Conservation (phyloP, 148 eudicot genomes). For the Spergularia marina region DNA sequence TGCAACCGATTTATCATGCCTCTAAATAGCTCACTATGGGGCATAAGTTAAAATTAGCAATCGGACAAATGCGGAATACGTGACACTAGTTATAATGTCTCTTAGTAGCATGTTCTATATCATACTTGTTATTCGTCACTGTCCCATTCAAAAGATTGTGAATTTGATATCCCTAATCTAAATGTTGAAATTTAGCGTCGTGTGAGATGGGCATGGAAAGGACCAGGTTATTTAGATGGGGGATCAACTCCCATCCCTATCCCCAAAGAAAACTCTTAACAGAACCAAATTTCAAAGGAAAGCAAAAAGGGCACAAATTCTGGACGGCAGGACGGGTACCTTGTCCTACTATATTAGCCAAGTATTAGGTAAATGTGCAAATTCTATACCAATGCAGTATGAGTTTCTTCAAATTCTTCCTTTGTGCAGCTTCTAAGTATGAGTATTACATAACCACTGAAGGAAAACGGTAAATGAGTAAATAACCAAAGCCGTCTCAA, state of each 20-base stretch:
- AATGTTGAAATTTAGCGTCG: neutral
- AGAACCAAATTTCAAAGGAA: neutral
- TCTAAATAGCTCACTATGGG: no score
- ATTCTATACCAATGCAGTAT: no score
- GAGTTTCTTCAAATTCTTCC: no score
- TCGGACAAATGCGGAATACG: neutral
- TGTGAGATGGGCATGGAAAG: slow-evolving; percentile 11
- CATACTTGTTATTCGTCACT: slow-evolving; percentile 1
- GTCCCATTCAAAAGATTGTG: slow-evolving; percentile 6
- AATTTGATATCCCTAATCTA: neutral
- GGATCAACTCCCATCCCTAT: slow-evolving; percentile 19
- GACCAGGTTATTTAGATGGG: slow-evolving; percentile 15
- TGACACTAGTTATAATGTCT: neutral
- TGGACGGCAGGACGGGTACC: neutral
- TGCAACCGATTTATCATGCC: no score
- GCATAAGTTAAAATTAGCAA: neutral
- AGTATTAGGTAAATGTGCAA: no score
- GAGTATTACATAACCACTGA: no score
- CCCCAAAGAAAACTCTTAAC: neutral
- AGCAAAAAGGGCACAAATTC: neutral
- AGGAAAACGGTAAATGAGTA: no score
- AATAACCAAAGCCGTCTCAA: no score
- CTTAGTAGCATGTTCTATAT: neutral
- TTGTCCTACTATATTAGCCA: no score
- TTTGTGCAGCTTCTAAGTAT: no score